A percentile compares a stretch with the other conserved stretches of the same genome.
These are phyloP conservation scores for Hansenula lynferdii DNA, from an alignment of 1,139 yeast genomes.

Conservation along the genomic window DNA sequence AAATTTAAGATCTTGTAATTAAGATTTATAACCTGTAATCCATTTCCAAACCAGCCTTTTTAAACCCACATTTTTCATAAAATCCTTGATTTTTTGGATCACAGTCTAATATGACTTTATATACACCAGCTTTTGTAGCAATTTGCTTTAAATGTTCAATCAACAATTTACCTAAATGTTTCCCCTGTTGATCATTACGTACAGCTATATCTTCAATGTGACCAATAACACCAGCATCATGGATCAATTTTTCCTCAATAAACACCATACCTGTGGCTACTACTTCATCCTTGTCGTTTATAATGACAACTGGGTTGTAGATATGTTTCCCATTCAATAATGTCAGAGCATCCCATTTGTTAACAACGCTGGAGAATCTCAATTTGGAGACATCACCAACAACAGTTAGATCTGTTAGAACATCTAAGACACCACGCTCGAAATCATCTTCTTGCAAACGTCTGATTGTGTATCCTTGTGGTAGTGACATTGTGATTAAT, in stretches of 20 bases:
- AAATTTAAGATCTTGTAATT: neutral
- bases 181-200: constrained; percentile 71
- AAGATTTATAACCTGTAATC: constrained; percentile 25
- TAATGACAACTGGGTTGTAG: constrained; percentile 60
- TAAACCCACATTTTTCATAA: constrained; percentile 81
- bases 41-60: constrained; percentile 75
- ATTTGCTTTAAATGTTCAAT: constrained; percentile 57
- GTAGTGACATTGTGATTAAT: constrained; percentile 25
- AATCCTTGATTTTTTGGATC: constrained; percentile 75
- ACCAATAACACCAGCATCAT: constrained; percentile 80
- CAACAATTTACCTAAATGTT: constrained; percentile 65
- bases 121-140: constrained; percentile 64
- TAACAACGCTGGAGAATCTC: constrained; percentile 38
- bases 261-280: constrained; percentile 47
- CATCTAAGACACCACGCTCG: constrained; percentile 41
- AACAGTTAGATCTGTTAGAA: constrained; percentile 53
- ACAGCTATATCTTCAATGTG: constrained; percentile 97
- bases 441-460: constrained; percentile 41
- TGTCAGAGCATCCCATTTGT: constrained; percentile 41
- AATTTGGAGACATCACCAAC: constrained; percentile 51
- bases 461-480: constrained; percentile 51
- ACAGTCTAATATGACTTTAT: constrained; percentile 89
- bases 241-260: constrained; percentile 63
- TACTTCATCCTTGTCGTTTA: constrained; percentile 33
- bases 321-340: constrained; percentile 28